phyloP scores from a whole-genome alignment of 495 filamentous ascomycete species.

The Aspergillus ellipticus region DNA sequence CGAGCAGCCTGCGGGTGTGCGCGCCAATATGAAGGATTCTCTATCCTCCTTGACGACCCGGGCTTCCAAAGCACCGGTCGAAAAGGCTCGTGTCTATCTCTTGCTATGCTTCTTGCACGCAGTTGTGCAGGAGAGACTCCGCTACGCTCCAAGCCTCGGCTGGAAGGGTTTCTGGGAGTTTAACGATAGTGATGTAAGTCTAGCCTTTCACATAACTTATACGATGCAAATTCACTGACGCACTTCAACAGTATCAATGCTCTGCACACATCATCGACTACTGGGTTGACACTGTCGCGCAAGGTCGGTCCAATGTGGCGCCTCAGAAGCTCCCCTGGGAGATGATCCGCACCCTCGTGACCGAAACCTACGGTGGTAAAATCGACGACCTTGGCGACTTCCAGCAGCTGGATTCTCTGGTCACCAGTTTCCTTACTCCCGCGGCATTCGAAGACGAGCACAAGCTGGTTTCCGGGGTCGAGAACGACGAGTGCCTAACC shows the following conservation, averaged over 20 bases:
- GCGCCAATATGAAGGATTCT: slow-evolving; percentile 98
- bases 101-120: slow-evolving; percentile 93
- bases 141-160: slow-evolving; percentile 90
- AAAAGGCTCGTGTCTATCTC: slow-evolving; percentile 87
- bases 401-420: slow-evolving; percentile 62
- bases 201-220: background rate
- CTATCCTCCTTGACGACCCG: slow-evolving; percentile 76
- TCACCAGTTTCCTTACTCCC: slow-evolving; percentile 73
- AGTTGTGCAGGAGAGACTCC: slow-evolving; percentile 90
- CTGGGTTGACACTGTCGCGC: slow-evolving; percentile 81
- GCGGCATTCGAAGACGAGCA: slow-evolving; percentile 88
- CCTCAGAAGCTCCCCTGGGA: slow-evolving; percentile 95
- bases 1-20: slow-evolving; percentile 93
- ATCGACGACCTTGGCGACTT: slow-evolving; percentile 93
- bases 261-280: slow-evolving; percentile 92
- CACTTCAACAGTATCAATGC: slow-evolving; percentile 77
- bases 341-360: slow-evolving; percentile 87
- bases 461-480: slow-evolving; percentile 70
- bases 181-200: slow-evolving; percentile 94
- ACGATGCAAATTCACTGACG: slow-evolving; percentile 26
- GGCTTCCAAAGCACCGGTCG: slow-evolving; percentile 77
- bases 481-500: slow-evolving; percentile 59
- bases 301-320: slow-evolving; percentile 84
- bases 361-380: slow-evolving; percentile 96
- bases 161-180: slow-evolving; percentile 99